Conservation (phyloP, 1,284 basidiomycete genomes). For the Xanthoconium separans region DNA sequence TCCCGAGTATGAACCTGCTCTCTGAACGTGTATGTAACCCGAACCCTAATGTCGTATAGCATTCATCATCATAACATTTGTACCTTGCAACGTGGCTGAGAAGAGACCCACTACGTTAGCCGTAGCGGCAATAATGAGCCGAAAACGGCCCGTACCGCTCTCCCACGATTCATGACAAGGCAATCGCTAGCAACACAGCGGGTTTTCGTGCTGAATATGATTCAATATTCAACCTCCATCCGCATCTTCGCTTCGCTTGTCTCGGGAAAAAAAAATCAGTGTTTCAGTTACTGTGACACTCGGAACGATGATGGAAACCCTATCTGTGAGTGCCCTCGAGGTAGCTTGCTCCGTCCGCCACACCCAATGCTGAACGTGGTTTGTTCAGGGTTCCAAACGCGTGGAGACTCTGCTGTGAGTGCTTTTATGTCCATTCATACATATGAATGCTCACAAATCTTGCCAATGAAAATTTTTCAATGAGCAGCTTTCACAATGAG, state of each 20-base stretch:
- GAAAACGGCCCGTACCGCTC: constrained; percentile 2
- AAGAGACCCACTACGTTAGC: too few relatives aligned
- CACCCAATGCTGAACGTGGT: constrained; percentile 4
- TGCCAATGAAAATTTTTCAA: constrained; percentile 6
- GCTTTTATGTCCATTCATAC: constrained; percentile 12
- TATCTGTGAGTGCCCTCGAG: constrained; percentile 49
- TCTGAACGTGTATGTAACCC: constrained; percentile 21
- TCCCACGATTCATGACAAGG: constrained; percentile 13
- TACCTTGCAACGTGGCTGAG: constrained; percentile 22
- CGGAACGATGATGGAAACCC: constrained; percentile 40
- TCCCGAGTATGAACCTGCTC: not conserved
- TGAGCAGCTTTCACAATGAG: constrained; percentile 68
- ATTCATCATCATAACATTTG: constrained; percentile 6
- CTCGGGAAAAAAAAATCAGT: too few relatives aligned
- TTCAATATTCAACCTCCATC: too few relatives aligned
- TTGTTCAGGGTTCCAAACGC: constrained; percentile 55
- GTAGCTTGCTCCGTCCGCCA: constrained; percentile 9
- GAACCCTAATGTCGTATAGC: constrained; percentile 9
- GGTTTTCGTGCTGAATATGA: constrained; percentile 6
- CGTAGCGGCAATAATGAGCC: too few relatives aligned
- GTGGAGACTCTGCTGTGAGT: constrained; percentile 58
- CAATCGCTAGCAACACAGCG: not conserved
- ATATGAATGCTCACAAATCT: constrained; percentile 5
- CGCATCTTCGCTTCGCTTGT: not conserved
- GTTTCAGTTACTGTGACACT: constrained; percentile 36